phyloP scores from a whole-genome alignment of 2,329 filamentous ascomycete genomes.

The Fusarium sp. region DNA sequence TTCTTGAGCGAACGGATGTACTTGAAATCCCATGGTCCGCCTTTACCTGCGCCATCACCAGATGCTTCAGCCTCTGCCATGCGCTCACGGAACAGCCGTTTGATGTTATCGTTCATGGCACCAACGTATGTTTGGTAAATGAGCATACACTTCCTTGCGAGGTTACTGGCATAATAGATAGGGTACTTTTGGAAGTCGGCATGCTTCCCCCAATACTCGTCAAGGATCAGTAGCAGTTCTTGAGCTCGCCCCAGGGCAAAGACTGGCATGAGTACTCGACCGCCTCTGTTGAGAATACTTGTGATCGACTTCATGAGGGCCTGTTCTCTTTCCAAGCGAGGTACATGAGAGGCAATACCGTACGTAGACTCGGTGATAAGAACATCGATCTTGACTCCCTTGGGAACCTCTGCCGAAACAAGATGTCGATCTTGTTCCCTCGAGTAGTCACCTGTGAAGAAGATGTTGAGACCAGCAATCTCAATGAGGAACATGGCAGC shows the following conservation, averaged over 20 bases:
- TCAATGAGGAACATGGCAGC: constrained; percentile 99
- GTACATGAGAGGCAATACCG: constrained; percentile 92
- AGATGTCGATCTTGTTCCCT: constrained; percentile 95
- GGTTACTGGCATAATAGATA: constrained; percentile 97
- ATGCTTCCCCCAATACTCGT: constrained; percentile 96
- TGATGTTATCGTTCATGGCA: constrained; percentile 99
- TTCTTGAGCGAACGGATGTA: constrained; percentile 93
- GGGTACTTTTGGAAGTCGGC: constrained; percentile 88
- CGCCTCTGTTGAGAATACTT: constrained; percentile 87
- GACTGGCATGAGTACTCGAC: constrained; percentile 92
- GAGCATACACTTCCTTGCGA: constrained; percentile 97
- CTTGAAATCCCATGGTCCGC: constrained; percentile 95
- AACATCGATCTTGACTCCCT: constrained; percentile 91
- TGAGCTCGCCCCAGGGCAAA: constrained; percentile 95
- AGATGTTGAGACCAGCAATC: constrained; percentile 94
- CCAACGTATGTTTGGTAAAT: constrained; percentile 98
- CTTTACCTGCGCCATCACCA: constrained; percentile 78
- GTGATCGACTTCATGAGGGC: constrained; percentile 97
- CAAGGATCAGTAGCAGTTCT: constrained; percentile 91
- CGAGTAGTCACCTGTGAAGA: constrained; percentile 98
- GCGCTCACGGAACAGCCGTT: constrained; percentile 89
- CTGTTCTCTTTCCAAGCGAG: constrained; percentile 89
- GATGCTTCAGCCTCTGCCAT: constrained; percentile 90
- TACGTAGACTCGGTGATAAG: constrained; percentile 98
- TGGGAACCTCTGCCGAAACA: constrained; percentile 91